Evolutionary conservation across 768 basidiomycete species (phyloP).

Genomic region (Leccinum imitatum): DNA sequence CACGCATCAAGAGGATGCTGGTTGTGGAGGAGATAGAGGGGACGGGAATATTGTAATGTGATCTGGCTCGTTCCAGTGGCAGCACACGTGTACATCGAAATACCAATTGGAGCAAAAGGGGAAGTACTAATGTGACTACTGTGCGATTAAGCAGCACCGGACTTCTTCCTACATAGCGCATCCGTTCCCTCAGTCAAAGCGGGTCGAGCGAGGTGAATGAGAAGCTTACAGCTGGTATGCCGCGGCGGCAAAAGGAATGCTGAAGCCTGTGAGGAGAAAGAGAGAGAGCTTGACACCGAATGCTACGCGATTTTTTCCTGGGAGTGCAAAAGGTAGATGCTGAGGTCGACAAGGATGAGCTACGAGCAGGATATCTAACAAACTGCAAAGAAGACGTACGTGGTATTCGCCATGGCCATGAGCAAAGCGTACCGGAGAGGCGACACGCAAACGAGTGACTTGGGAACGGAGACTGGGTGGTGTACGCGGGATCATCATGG

Average conservation of each 20-base stretch:
- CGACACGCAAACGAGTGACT: constrained; percentile 27
- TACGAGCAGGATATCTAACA: constrained; percentile 2
- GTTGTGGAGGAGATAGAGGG: constrained; percentile 26
- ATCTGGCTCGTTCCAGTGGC: constrained; percentile 4
- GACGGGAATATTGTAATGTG: constrained; percentile 14
- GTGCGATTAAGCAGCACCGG: constrained; percentile 26
- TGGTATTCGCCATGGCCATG: constrained; percentile 54
- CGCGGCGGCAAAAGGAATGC: constrained; percentile 65
- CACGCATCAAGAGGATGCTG: constrained; percentile 34
- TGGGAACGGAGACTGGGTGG: constrained; percentile 44
- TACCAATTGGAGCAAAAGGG: neutral
- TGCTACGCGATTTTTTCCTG: constrained; percentile 47
- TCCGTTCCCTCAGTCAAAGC: neutral
- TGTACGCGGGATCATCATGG: constrained; percentile 44
- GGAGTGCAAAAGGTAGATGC: constrained; percentile 59
- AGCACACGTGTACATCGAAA: constrained; percentile 9
- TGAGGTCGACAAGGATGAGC: constrained; percentile 21
- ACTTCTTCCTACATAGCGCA: constrained; percentile 40
- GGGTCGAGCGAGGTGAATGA: neutral
- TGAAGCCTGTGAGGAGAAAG: constrained; percentile 54
- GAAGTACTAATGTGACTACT: neutral
- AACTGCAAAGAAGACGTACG: constrained; percentile 34
- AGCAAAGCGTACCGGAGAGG: constrained; percentile 40
- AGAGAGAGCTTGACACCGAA: constrained; percentile 38
- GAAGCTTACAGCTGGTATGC: constrained; percentile 61